Evolutionary conservation across 768 basidiomycete genomes (phyloP).

Genomic region (Solioccasus polychromus): DNA sequence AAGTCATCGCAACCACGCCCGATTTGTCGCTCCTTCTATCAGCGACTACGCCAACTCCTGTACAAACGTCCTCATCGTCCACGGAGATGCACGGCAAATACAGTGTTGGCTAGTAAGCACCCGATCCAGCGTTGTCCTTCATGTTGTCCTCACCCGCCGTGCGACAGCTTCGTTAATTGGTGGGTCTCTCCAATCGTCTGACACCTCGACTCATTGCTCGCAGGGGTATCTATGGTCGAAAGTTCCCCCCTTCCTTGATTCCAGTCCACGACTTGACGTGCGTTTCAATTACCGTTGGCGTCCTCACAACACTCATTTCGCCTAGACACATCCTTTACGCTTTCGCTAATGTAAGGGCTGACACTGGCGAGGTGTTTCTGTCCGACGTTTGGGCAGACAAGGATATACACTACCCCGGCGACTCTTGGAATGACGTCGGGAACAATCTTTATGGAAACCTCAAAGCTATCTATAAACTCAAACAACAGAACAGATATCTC

Average conservation of each 20-base stretch:
- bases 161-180: conserved; percentile 74
- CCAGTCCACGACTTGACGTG: conserved; percentile 86
- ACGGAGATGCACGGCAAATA: conserved; percentile 57
- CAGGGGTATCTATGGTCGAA: conserved; percentile 95
- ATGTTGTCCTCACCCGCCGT: conserved; percentile 7
- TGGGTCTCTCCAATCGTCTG: conserved; percentile 25
- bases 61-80: conserved; percentile 16
- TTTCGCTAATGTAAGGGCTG: conserved; percentile 84
- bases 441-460: conserved; percentile 94
- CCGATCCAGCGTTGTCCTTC: neutral
- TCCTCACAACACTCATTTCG: conserved; percentile 4
- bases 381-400: conserved; percentile 95
- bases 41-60: conserved; percentile 4
- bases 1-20: conserved; percentile 7
- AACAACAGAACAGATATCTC: conserved; percentile 79
- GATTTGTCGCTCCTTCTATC: conserved; percentile 4
- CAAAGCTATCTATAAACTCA: conserved; percentile 89
- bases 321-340: conserved; percentile 85
- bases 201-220: conserved; percentile 6
- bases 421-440: conserved; percentile 91
- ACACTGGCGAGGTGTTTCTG: conserved; percentile 81
- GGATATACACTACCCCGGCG: conserved; percentile 94
- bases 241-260: conserved; percentile 83
- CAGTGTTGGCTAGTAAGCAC: conserved; percentile 77
- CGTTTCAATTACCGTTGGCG: conserved; percentile 24